Evolutionary conservation across 129 eudicot species (phyloP).

Genomic region (Saposhnikovia divaricata): DNA sequence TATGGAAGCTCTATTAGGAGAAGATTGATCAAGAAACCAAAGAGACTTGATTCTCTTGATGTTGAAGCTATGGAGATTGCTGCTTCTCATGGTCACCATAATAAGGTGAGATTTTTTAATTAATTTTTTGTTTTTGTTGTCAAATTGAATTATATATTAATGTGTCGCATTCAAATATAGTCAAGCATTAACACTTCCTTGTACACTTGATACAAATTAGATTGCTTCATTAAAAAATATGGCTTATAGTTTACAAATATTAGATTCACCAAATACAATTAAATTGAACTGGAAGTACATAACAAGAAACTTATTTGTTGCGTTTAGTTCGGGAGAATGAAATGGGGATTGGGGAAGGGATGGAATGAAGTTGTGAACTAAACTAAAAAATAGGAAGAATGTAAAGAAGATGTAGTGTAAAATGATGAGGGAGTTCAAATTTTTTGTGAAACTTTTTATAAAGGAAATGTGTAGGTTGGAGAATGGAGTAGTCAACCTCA

Average conservation of each 20-base stretch:
- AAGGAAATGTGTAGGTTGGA: background rate
- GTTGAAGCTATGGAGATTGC: conserved; percentile 91
- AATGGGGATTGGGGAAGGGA: background rate
- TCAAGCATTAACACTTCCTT: background rate
- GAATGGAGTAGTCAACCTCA: background rate
- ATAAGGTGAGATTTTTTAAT: conserved; percentile 32
- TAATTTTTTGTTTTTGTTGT: background rate
- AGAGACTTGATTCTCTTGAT: conserved; percentile 86
- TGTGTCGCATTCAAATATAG: background rate
- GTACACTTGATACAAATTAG: background rate
- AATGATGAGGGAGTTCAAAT: background rate
- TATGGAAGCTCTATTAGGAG: conserved; percentile 66
- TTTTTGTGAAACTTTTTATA: background rate
- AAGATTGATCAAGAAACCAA: conserved; percentile 70
- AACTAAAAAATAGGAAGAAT: background rate
- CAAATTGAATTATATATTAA: background rate
- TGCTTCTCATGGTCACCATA: conserved; percentile 64
- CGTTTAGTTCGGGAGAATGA: background rate
- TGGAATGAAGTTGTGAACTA: background rate
- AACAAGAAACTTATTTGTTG: background rate
- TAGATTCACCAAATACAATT: background rate
- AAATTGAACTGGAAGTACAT: background rate
- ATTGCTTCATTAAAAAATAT: background rate
- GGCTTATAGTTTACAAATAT: too few species aligned
- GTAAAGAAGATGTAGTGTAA: background rate